Base-by-base conservation (phyloP, 2,329 filamentous ascomycete species). In the Nakataea oryzae region DNA sequence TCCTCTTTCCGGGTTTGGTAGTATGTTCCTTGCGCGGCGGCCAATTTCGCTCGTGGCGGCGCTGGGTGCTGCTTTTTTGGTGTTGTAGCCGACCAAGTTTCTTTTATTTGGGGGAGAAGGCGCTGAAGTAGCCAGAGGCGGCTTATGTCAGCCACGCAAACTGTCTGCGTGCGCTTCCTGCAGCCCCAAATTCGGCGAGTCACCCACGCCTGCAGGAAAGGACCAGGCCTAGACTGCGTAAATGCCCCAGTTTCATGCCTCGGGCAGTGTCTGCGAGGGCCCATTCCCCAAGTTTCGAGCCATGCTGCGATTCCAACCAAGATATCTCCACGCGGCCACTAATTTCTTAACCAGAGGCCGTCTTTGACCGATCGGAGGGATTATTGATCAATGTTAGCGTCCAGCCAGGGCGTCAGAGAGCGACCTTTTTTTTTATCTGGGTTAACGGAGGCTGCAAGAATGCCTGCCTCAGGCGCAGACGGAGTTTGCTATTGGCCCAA, bases 41-140 rank as follows among this genome's bases (percentile, higher is more conserved):
- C 41, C 41, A 47, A 21, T 47, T 47, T 50, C 41, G 41, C 41
- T 50, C 41, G 41, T 50, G 21, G 41, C 41, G 41, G 41, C 34
- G 34, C 41, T n/a, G 41, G 41, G 41, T 50, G 41, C 41, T 50
- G 21, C 41, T 50, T 29, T 54, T 61, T 54, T 61, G 59, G 50
- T 56, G 59, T 61, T 61, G 59, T 30, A 61, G 54, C 30, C 27
- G 59, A 27, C 29, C 59, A 61, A 41, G 59, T 61, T 61, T 29
- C 50, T 41, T 56, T 32, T 54, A 61, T 61, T 61, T 29, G 27
- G 21, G 27, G 27, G 50, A 61, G 50, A 41, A 57, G 59, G 50
- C n/a, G 30, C 28, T 61, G 54, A 61, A 56, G 54, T 61, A 61
- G 59, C 27, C 30, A 32, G 59, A 41, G 0, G 27, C 47, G 26